Percentiles rank a stretch among this genome's conserved stretches.
phyloP scores from a whole-genome alignment of 2,329 filamentous ascomycete species.

The Aureobasidium sp. region DNA sequence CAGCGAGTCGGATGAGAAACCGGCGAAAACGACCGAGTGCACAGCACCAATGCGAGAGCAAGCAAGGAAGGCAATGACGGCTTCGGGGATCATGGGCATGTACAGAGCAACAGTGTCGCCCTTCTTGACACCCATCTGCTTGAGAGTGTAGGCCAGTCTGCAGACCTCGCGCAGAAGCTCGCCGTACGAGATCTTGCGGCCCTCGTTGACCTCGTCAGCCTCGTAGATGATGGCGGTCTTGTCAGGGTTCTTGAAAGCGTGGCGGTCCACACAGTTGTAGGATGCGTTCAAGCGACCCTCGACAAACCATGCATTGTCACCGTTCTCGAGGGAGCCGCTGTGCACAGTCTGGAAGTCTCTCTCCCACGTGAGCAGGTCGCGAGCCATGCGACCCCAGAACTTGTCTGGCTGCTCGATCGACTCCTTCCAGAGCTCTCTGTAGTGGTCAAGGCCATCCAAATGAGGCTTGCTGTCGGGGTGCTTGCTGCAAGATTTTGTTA shows the following conservation, averaged over 20 bases:
- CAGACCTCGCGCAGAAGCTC: slow-evolving; percentile 91
- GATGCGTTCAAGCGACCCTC: slow-evolving; percentile 91
- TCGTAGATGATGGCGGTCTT: slow-evolving; percentile 97
- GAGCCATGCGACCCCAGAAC: slow-evolving; percentile 82
- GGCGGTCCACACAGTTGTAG: slow-evolving; percentile 95
- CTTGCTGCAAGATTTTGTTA: slow-evolving; percentile 36
- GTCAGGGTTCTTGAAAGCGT: slow-evolving; percentile 89
- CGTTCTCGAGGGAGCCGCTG: slow-evolving; percentile 63
- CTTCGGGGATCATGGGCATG: slow-evolving; percentile 97
- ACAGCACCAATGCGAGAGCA: slow-evolving; percentile 88
- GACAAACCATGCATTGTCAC: slow-evolving; percentile 89
- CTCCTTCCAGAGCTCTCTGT: slow-evolving; percentile 60
- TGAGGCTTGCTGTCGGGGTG: slow-evolving; percentile 50
- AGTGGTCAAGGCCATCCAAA: slow-evolving; percentile 50
- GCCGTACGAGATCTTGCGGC: slow-evolving; percentile 82
- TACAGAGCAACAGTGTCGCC: slow-evolving; percentile 97
- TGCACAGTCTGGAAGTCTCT: slow-evolving; percentile 85
- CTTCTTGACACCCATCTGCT: slow-evolving; percentile 93
- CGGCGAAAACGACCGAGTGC: slow-evolving; percentile 95
- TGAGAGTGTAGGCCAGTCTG: slow-evolving; percentile 75
- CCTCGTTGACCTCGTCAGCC: slow-evolving; percentile 80
- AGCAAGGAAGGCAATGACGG: slow-evolving; percentile 81
- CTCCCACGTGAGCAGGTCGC: slow-evolving; percentile 84
- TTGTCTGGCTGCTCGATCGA: slow-evolving; percentile 82
- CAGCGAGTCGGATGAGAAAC: slow-evolving; percentile 93